Evolutionary conservation across 148 eudicot genomes (phyloP), one percentile per base, ranked within the genome.

Genomic region (Amaranthus palmeri): DNA sequence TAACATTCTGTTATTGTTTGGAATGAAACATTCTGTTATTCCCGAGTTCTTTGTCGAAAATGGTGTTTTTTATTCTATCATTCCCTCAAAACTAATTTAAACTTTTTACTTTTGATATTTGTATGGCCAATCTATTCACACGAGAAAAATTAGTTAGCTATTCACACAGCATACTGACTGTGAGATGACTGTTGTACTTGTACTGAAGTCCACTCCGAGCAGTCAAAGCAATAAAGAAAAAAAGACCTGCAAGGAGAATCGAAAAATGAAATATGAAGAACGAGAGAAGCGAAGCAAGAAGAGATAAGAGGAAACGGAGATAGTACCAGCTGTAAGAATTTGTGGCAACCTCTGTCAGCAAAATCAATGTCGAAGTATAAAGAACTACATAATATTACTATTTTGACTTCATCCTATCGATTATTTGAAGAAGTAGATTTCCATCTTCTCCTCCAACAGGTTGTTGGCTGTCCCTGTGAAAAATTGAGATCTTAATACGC

Each of bases 91-190:
- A 54, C 73, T 74, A 66, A 17, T 4, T 54, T 60, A 72, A 67
- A 61, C 62, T 44, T 42, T 73, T 65, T 14, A 54, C 6, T 62
- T 14, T 17, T 61, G 13, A 3, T 46, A 53, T 68, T 15, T 61
- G 57, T 59, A 61, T 62, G 65, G 70, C 77, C 69, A 7, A 62
- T 17, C 54, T 73, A 78, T 68, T 67, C 77, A 73, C 81, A 73
- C 76, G 47, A 46, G 63, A 58, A 73, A 68, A 73, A 78, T 78
- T 56, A 69, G 77, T 78, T 78, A 78, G 81, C 77, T 78, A 78
- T 78, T 72, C 75, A 72, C 81, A 78, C 65, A 46, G 8, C 54
- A 41, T 54, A 43, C 55, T 54, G 49, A 43, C 55, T 54, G 49
- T 65, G 69, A 36, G 9, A 51, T 52, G 57, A 55, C 77, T 65